Evolutionary conservation across 23 red algal genomes (phyloP), one percentile per base, ranked within the genome.

Genomic region (Gracilaria domingensis): DNA sequence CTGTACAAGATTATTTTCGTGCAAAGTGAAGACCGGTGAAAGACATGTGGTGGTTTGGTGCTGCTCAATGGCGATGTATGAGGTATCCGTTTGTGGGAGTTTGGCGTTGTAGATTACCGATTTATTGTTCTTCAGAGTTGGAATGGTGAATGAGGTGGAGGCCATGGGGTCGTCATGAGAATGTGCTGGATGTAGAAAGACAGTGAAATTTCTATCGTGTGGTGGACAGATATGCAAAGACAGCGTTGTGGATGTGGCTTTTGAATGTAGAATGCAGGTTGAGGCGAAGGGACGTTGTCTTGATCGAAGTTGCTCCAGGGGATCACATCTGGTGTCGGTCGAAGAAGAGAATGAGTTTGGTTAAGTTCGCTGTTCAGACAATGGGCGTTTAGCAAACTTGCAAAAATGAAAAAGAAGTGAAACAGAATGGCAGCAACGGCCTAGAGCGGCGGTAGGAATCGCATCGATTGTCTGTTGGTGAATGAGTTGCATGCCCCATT

Each of bases 1-100:
- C 35, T 75, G 83, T 54, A 72, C 36, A 24, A 69, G 64, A 30
- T 87, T 87, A 26, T 45, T 44, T n/a, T 37, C 35, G 38, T 35
- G 67, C 28, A 73, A 29, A 1, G 67, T 73, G 16, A 73, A 44
- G 8, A 73, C 67, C 8, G 34, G 38, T 3, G 18, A 24, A 17
- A 35, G 67, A 44, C 67, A 73, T 2, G 28, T 12, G 16, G 67
- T 37, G 21, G 67, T 73, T 37, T 35, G 35, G 5, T 73, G 35
- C 38, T 73, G 33, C 36, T 33, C 0, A 73, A 73, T 21, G 20
- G 67, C 67, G 8, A 44, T 2, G 35, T 73, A 73, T 23, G 67
- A 44, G 5, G 67, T 73, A 73, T 73, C 67, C 20, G 33, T 24
- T 44, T 40, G 21, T 16, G 44, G 21, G 67, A 3, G 2, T 44